Conservation (phyloP, 2,329 filamentous ascomycete species). For the Cryphonectria nitschkei region DNA sequence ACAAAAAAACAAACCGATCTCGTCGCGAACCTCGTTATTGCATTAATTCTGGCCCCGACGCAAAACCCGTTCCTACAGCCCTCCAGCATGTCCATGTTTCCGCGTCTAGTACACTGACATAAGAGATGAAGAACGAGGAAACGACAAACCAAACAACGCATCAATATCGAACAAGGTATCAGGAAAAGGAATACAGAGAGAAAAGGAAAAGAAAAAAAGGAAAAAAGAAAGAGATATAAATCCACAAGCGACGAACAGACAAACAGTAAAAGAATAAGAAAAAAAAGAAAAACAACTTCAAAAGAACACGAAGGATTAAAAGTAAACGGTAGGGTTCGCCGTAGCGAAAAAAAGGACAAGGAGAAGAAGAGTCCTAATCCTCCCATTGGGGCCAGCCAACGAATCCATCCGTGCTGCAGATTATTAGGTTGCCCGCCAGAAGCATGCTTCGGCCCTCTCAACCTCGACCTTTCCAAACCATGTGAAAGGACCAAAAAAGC, state of each 20-base stretch:
- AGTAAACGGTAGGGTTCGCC: conserved; percentile 44
- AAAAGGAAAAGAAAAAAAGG: conserved; percentile 15
- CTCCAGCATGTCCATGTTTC: background rate
- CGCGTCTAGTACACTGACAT: conserved; percentile 26
- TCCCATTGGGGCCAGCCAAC: conserved; percentile 57
- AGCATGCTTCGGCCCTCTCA: conserved; percentile 34
- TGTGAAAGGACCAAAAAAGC: conserved; percentile 34
- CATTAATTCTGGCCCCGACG: conserved; percentile 14
- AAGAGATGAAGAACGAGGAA: conserved; percentile 6
- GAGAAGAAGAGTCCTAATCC: conserved; percentile 42
- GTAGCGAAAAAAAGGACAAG: conserved; percentile 53
- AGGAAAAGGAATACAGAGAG: conserved; percentile 42
- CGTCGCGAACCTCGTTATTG: conserved; percentile 15
- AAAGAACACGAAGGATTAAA: conserved; percentile 42
- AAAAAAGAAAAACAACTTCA: conserved; percentile 29
- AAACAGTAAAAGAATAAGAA: conserved; percentile 16
- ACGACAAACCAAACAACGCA: conserved; percentile 30
- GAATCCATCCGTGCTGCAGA: conserved; percentile 43
- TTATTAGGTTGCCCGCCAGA: conserved; percentile 48
- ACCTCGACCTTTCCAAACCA: conserved; percentile 35
- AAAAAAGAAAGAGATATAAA: conserved; percentile 34
- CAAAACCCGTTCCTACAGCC: background rate
- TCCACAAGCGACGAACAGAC: conserved; percentile 35
- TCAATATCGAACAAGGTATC: conserved; percentile 67
- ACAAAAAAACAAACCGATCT: background rate